Evolutionary conservation across 768 basidiomycete species (phyloP).

Genomic region (Boletus speciosus): DNA sequence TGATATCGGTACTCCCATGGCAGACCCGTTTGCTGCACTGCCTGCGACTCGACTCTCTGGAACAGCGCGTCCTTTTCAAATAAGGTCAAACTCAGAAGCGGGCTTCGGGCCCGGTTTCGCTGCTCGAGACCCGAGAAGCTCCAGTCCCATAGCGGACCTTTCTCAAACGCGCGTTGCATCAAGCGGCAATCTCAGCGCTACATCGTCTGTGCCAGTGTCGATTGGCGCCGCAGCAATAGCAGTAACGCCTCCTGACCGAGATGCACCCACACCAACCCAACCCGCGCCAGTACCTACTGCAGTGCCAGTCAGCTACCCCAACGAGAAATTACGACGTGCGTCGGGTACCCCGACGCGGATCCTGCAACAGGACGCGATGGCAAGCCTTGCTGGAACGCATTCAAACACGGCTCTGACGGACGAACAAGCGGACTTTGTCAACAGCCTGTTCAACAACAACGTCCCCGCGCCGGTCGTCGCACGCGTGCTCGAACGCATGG

Average conservation of each 20-base stretch:
- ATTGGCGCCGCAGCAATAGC: not conserved
- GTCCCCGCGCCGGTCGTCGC: constrained; percentile 26
- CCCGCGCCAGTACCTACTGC: not conserved
- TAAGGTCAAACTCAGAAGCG: constrained; percentile 7
- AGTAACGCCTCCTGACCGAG: not conserved
- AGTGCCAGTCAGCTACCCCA: not conserved
- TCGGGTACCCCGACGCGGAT: not conserved
- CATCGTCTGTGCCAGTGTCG: not conserved
- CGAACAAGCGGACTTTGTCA: constrained; percentile 26
- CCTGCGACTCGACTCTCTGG: not conserved
- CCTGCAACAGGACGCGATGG: not conserved
- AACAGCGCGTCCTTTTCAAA: constrained; percentile 1
- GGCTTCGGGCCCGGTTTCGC: not conserved
- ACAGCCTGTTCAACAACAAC: constrained; percentile 24
- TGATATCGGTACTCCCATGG: not conserved
- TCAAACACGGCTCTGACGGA: constrained; percentile 13
- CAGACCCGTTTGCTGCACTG: constrained; percentile 3
- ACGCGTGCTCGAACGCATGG: constrained; percentile 26
- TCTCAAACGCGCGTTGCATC: constrained; percentile 1
- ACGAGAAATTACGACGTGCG: constrained; percentile 12
- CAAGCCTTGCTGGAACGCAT: not conserved
- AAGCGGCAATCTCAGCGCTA: not conserved
- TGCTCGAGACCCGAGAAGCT: not conserved
- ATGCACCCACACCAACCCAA: not conserved
- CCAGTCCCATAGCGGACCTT: not conserved